phyloP scores from a whole-genome alignment of 2,329 filamentous ascomycete species.

The Didymella lethalis region DNA sequence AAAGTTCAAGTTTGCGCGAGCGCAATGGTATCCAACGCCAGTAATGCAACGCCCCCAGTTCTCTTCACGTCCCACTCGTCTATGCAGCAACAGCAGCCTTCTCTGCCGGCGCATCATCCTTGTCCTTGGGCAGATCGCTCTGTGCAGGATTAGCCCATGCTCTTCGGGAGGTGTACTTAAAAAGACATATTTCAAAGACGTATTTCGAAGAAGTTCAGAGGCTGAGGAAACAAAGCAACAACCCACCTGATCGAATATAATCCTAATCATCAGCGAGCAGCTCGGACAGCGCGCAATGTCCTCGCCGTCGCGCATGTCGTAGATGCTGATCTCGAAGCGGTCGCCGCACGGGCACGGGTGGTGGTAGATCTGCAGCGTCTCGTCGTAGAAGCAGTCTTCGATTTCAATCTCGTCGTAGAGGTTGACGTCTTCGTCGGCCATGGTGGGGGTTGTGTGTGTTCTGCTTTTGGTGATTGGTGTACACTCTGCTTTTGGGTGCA shows the following conservation, averaged over 20 bases:
- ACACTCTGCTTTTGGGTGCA: not conserved
- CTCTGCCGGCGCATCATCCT: conserved; percentile 33
- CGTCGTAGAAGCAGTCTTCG: conserved; percentile 92
- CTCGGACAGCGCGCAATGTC: conserved; percentile 98
- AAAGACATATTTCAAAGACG: too few relatives aligned
- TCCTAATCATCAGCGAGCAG: conserved; percentile 94
- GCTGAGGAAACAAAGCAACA: too few relatives aligned
- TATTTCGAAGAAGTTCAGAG: too few relatives aligned
- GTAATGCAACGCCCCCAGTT: not conserved
- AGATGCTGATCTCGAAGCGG: conserved; percentile 87
- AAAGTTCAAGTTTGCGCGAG: not conserved
- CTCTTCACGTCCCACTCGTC: not conserved
- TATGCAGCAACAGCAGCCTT: conserved; percentile 42
- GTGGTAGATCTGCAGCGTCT: conserved; percentile 89
- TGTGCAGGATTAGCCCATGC: conserved; percentile 15
- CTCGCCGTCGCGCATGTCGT: conserved; percentile 84
- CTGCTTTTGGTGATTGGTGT: not conserved
- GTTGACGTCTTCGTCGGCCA: conserved; percentile 56
- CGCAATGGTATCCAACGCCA: conserved; percentile 2
- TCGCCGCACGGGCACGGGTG: conserved; percentile 98
- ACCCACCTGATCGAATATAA: conserved; percentile 84
- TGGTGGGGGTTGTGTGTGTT: conserved; percentile 19
- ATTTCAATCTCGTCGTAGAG: conserved; percentile 99
- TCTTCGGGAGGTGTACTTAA: not conserved
- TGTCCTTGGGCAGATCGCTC: conserved; percentile 44